A percentile compares a stretch with the other conserved stretches of the same genome.
phyloP scores from a whole-genome alignment of 2,329 filamentous ascomycete genomes.

The Eurotiales sp. region DNA sequence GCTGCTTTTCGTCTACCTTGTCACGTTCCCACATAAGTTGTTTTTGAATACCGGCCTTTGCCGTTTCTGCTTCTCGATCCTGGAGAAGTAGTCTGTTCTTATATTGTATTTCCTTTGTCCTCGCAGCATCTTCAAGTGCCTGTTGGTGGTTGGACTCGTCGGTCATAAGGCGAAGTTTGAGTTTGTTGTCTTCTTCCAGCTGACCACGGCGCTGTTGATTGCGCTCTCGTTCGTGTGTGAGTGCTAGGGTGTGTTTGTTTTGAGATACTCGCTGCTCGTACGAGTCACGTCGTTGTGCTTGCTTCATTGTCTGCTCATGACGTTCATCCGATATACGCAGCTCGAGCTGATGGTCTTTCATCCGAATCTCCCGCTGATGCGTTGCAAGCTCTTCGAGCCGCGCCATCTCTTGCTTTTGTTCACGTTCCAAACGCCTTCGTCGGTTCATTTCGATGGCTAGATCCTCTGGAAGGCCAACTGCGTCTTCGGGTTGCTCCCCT shows the following conservation, averaged over 20 bases:
- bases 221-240: neutral
- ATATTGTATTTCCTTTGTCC: neutral
- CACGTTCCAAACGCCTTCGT: neutral
- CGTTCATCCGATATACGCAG: constrained; percentile 4
- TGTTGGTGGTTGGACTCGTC: constrained; percentile 3
- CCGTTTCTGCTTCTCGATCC: constrained; percentile 3
- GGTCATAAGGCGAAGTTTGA: neutral
- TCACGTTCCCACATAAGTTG: constrained; percentile 2
- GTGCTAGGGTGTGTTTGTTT: neutral
- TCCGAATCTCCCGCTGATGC: constrained; percentile 1
- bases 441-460: neutral
- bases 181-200: constrained; percentile 2
- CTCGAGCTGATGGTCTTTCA: constrained; percentile 4
- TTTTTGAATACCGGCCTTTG: neutral
- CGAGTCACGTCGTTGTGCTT: neutral
- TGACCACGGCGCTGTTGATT: neutral
- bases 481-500: constrained; percentile 1
- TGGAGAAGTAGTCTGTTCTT: neutral
- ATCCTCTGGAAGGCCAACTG: constrained; percentile 2
- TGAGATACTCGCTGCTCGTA: neutral
- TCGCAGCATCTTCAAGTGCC: neutral
- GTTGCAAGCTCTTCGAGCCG: neutral
- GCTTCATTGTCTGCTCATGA: neutral
- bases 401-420: neutral
- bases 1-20: constrained; percentile 2